Conservation (phyloP, 228 moss, liverwort and hornwort species). For the Sphagnum fallax region DNA sequence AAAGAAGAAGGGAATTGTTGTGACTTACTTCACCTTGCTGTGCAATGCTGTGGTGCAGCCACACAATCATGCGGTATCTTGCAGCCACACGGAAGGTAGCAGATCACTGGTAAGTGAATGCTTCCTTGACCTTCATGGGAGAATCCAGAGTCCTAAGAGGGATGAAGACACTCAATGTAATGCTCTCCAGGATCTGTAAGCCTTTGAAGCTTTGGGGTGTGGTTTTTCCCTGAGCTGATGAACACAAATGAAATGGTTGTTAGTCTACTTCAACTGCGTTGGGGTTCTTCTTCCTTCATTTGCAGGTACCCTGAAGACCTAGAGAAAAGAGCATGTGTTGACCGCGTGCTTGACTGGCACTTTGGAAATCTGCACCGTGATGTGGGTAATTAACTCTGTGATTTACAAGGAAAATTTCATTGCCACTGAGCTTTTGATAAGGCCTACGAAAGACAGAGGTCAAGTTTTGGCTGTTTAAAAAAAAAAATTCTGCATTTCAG, state of each 20-base stretch:
- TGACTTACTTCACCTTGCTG: background rate
- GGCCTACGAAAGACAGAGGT: too few relatives aligned
- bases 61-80: slow-evolving; percentile 73
- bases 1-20: background rate
- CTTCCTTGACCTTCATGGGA: background rate
- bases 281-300: background rate
- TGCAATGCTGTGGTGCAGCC: slow-evolving; percentile 27
- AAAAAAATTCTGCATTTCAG: background rate
- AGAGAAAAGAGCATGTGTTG: slow-evolving; percentile 47
- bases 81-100: slow-evolving; percentile 47
- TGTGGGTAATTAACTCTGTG: slow-evolving; percentile 21
- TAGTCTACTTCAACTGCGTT: background rate
- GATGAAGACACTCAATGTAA: background rate
- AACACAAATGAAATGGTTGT: background rate
- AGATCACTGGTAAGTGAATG: slow-evolving; percentile 58
- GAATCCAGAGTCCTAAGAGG: background rate
- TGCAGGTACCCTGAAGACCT: slow-evolving; percentile 73
- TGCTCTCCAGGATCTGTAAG: too few relatives aligned
- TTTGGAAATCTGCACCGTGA: slow-evolving; percentile 56
- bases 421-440: too few relatives aligned
- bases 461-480: background rate
- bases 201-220: background rate
- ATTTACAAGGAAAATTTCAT: background rate
- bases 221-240: background rate
- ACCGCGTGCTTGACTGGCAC: slow-evolving; percentile 69